Base-by-base conservation (phyloP, 257 asterid species). In the Linaria vulgaris region DNA sequence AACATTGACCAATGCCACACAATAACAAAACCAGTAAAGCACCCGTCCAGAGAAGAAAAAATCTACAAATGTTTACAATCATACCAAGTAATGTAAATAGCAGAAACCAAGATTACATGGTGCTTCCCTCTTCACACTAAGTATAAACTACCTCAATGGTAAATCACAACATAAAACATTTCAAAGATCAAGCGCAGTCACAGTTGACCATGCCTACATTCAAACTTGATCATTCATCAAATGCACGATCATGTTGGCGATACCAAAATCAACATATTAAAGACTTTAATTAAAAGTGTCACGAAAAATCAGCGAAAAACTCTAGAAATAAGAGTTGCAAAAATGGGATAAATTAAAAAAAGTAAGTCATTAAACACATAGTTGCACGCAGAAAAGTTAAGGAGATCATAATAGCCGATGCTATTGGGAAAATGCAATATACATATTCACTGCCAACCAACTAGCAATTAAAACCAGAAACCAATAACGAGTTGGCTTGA, bases 51-150 rank as follows among this genome's bases (percentile, higher is more conserved):
- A 2, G 4, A 0, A 48, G 37, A 24, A 51, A 60, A 45, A 6
- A 11, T 16, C 61, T 6, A 23, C 3, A 37, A 43, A 61, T 19
- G 48, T 38, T 64, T 60, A 51, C 59, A 38, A 31, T 38, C 47
- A 41, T 57, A 60, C 57, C 41, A 76, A 76, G 71, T 38, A 31
- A 68, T 43, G 63, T 68, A 41, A 53, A 59, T 24, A 66, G 56
- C 64, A 66, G 14, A 55, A 67, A 54, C 68, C 43, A 65, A 17
- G 47, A 56, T 44, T 53, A 67, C 50, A 58, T n/a, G 48, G 69
- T 44, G 68, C 31, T n/a, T 66, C 63, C 71, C 51, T 55, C 52
- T 67, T 34, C 13, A 27, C 34, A 6, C 4, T 6, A 27, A 27
- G n/a, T 27, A 6, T 27, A 27, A 27, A 27, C 6, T n/a, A n/a